Evolutionary conservation across 768 basidiomycete species (phyloP).

Genomic region (Strobilomyces dryophilus): DNA sequence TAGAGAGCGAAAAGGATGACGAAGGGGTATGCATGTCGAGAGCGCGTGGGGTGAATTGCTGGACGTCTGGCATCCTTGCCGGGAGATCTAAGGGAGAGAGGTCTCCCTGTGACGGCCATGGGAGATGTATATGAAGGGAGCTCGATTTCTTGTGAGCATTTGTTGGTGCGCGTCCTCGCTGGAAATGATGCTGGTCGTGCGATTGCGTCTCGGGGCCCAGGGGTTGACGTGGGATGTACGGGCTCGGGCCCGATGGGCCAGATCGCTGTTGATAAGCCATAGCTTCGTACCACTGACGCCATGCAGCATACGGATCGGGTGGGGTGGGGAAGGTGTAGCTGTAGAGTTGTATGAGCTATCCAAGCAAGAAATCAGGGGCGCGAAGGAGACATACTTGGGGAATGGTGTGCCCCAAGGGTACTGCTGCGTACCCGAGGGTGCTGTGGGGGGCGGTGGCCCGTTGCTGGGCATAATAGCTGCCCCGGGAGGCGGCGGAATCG

Average conservation of each 20-base stretch:
- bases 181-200: constrained; percentile 7
- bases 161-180: background rate
- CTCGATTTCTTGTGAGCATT: constrained; percentile 3
- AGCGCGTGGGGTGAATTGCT: constrained; percentile 10
- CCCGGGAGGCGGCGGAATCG: constrained; percentile 25
- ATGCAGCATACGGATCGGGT: constrained; percentile 13
- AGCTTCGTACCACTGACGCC: constrained; percentile 2
- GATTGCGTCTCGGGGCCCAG: constrained; percentile 6
- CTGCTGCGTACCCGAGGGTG: constrained; percentile 4
- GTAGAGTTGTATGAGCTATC: background rate
- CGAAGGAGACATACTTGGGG: constrained; percentile 9
- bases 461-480: constrained; percentile 12
- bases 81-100: constrained; percentile 19
- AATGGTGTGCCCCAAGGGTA: constrained; percentile 15
- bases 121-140: background rate
- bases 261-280: constrained; percentile 12
- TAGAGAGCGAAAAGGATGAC: constrained; percentile 20
- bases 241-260: constrained; percentile 20
- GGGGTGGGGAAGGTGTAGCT: constrained; percentile 8
- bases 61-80: constrained; percentile 17
- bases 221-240: constrained; percentile 27
- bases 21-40: constrained; percentile 24
- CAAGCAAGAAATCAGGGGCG: background rate
- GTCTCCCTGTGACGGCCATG: constrained; percentile 19
- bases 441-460: constrained; percentile 11